Base-by-base conservation (phyloP, 306 rosid species). In the Glycine tomentella region DNA sequence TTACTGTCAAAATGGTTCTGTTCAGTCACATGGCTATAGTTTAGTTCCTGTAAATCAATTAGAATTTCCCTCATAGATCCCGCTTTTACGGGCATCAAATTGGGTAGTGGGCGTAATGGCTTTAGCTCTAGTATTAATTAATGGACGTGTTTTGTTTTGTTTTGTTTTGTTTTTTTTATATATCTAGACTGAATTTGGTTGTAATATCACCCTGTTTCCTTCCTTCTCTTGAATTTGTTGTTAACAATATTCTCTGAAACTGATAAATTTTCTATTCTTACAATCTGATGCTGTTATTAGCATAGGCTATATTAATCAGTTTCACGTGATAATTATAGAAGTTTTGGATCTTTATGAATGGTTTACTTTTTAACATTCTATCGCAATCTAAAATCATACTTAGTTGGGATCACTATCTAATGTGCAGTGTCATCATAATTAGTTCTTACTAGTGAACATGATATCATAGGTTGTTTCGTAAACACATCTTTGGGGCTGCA, bases 401-500 rank as follows among this genome's bases (percentile, higher is more conserved):
- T 46, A 44, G 53, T 25, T n/a, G 71, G 79, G 74, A 20, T 72
- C 66, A 68, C 3, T 73, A 33, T 75, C 34, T 69, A 42, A 9
- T 16, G 34, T 77, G 74, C 40, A 57, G 12, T 15, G 9, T 42
- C 75, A 52, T 63, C 17, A 25, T 61, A 38, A 51, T 17, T 72
- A 49, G 62, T 71, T 14, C 16, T 77, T 65, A 42, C 56, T 58
- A 17, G 78, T 63, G 74, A 38, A 16, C 40, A 83, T 71, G 58
- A 75, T 65, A 49, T 44, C 55, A 80, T 40, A 95, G 99, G 94
- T 70, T 95, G 81, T 95, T 93, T 81, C 97, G 96, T 9, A 95
- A 91, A 82, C 86, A 88, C 81, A 78, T 93, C 79, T 95, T 93
- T 84, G 99, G 97, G 53, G 93, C 89, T n/a, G 99, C 99, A 65